Evolutionary conservation across 768 basidiomycete genomes (phyloP), one percentile per base, ranked within the genome.

Genomic region (Leccinum imitatum): DNA sequence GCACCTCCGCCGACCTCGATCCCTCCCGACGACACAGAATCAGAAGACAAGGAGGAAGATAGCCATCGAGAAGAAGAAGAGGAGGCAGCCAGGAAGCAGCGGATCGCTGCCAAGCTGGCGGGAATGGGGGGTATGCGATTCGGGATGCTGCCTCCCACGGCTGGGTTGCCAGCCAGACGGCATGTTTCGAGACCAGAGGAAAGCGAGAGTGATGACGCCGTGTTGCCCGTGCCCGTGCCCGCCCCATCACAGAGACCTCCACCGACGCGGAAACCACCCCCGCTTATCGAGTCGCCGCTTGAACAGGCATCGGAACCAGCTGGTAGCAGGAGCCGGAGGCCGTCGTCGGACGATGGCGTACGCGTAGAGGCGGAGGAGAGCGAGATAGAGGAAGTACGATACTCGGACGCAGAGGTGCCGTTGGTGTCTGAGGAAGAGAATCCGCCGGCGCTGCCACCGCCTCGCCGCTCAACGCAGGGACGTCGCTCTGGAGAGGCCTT

Each of bases 121-220:
- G 82, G 79, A 7, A 80, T 82, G 73, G 86, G 86, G 7, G 83
- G 83, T 0, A 77, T 85, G 72, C 79, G 83, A 2, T 74, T 86
- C 44, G 85, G 84, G 3, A 84, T 86, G 80, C 65, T 84, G 31
- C 80, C 80, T 10, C 64, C 62, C 19, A 59, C 63, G 53, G 48
- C 63, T 37, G 59, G 69, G 21, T 44, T 71, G 1, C 59, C 62
- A 3, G 44, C 70, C 54, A 57, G 72, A 53, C 63, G 65, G 48
- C 50, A 35, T 25, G 53, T 59, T 6, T 10, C 55, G 15, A 65
- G 14, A 51, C 69, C 65, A 46, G 74, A 70, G 37, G 74, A 77
- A 1, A 71, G 69, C 30, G 74, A 75, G 55, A 68, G 41, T 27
- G 74, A 72, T 57, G 68, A 70, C 15, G 51, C 59, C 0, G 44